Base-by-base conservation (phyloP, 257 asterid genomes). In the Solanum lignicaule region DNA sequence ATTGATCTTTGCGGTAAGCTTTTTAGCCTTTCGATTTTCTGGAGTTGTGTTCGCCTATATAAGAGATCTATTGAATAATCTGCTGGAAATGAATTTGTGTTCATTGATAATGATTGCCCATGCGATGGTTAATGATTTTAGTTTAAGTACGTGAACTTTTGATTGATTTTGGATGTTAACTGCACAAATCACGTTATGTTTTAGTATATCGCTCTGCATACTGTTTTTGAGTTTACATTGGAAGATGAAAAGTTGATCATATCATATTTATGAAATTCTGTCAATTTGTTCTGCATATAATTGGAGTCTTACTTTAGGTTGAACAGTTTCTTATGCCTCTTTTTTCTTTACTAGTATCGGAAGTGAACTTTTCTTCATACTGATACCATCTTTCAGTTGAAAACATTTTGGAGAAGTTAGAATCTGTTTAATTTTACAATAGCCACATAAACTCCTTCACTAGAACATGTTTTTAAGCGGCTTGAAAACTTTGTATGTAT, bases 1-100 rank as follows among this genome's bases (percentile, higher is more conserved):
- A 87, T 95, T 74, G 97, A 94, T 88, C 89, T 94, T 66, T 96
- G 98, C 87, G 97, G 99, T 95, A 31, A 89, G 93, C 87, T 81
- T 46, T 18, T 81, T 48, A 29, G 14, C 36, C 84, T 78, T 55
- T 20, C 20, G 65, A 3, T 55, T 55, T 55, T 55, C 25, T 55
- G 11, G 65, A 55, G 25, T 20, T 0, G 60, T 2, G 23, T 55
- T 55, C 65, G 25, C 65, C 2, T 55, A 55, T 55, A 55, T 58
- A 79, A 25, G 38, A 78, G 84, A 75, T 36, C 32, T 75, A 75
- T 29, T 6, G 75, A 35, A 38, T 75, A 27, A 75, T 75, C 55
- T 23, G 12, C 11, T 1, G 55, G 55, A 78, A 41, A 41, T 78
- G 36, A 25, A 25, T 25, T 78, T 41, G 35, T 78, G 58, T 41